Evolutionary conservation across 1,284 basidiomycete genomes (phyloP).

Genomic region (Ganoderma meredithae): DNA sequence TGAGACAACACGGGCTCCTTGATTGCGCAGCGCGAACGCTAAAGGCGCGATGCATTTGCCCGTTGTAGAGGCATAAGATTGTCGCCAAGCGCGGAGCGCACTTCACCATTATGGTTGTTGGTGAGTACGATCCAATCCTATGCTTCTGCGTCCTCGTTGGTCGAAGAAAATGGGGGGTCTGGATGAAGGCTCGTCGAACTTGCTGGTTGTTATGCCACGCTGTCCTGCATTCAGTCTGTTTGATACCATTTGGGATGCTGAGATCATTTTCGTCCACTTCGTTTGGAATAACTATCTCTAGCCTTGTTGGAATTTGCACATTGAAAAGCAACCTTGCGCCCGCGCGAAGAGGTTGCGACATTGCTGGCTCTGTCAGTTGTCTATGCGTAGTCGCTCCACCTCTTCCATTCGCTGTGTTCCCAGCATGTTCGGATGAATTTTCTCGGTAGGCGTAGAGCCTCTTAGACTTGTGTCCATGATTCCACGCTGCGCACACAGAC

Average conservation of each 20-base stretch:
- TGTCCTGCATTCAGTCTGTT: conserved; percentile 10
- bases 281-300: too few relatives aligned
- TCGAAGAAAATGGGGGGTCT: neutral
- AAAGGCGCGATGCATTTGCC: conserved; percentile 27
- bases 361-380: neutral
- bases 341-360: neutral
- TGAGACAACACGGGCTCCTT: conserved; percentile 44
- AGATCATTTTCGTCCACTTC: neutral
- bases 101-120: conserved; percentile 99
- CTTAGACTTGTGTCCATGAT: neutral
- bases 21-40: conserved; percentile 7
- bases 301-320: neutral
- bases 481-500: neutral
- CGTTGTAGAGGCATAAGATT: conserved; percentile 87
- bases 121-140: conserved; percentile 56
- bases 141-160: neutral
- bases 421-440: neutral
- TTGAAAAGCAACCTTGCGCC: neutral
- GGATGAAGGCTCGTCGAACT: neutral
- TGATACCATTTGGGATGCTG: neutral
- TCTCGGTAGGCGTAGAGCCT: neutral
- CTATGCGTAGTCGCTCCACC: neutral
- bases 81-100: conserved; percentile 97
- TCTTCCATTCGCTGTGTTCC: neutral
- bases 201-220: conserved; percentile 17